phyloP scores from a whole-genome alignment of 306 rosid genomes.

The Ormosia semicastrata region DNA sequence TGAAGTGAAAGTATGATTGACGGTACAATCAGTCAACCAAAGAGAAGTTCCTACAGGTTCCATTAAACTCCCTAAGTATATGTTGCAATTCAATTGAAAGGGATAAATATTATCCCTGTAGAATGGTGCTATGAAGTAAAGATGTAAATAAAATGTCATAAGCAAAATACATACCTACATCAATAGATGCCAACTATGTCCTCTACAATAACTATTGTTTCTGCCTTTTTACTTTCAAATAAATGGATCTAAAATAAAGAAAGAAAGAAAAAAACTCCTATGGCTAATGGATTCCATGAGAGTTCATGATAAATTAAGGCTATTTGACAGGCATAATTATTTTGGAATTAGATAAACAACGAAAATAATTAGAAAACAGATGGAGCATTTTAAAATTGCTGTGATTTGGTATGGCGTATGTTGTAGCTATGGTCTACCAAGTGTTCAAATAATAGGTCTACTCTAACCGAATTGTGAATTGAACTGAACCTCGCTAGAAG shows the following conservation, averaged over 20 bases:
- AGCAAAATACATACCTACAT: conserved; percentile 55
- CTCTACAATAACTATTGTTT: conserved; percentile 40
- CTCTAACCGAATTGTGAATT: background rate
- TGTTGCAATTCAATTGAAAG: conserved; percentile 11
- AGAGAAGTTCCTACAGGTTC: conserved; percentile 3
- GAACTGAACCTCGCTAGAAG: too few species aligned
- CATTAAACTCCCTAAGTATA: background rate
- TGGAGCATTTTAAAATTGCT: too few species aligned
- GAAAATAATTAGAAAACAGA: background rate
- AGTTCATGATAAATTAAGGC: background rate
- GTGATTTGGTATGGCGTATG: background rate
- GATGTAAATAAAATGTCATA: conserved; percentile 25
- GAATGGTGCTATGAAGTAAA: conserved; percentile 13
- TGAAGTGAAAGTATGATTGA: background rate
- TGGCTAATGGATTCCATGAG: background rate
- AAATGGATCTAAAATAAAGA: conserved; percentile 7
- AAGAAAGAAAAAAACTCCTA: background rate
- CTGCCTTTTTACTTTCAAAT: conserved; percentile 19
- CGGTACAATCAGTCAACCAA: conserved; percentile 22
- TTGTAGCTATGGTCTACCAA: conserved; percentile 8
- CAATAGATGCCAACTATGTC: conserved; percentile 57
- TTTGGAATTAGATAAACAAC: background rate
- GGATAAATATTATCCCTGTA: background rate
- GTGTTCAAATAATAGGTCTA: background rate
- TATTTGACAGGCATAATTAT: background rate